phyloP scores from a whole-genome alignment of 306 rosid genomes.

The Abrus precatorius region DNA sequence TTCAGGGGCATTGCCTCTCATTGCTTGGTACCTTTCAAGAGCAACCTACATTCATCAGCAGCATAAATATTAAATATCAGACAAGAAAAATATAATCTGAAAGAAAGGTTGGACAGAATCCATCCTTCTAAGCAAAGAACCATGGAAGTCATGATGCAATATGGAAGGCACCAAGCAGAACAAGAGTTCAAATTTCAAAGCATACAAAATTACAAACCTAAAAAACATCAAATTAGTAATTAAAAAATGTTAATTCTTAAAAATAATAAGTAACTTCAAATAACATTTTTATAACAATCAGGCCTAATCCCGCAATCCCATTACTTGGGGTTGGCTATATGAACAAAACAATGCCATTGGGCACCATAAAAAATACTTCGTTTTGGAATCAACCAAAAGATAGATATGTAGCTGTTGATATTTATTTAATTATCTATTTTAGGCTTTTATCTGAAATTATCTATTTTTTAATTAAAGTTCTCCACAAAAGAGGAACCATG shows the following conservation, averaged over 20 bases:
- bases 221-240: background rate
- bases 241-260: background rate
- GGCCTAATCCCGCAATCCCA: background rate
- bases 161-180: too few relatives aligned
- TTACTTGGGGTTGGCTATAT: background rate
- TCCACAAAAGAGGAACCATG: background rate
- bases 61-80: slow-evolving; percentile 18
- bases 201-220: background rate
- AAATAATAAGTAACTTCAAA: background rate
- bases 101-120: background rate
- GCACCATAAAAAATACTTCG: background rate
- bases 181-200: too few relatives aligned
- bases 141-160: too few relatives aligned
- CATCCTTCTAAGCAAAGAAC: too few relatives aligned
- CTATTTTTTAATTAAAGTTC: background rate
- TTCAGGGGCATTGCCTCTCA: slow-evolving; percentile 90
- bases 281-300: background rate
- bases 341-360: background rate
- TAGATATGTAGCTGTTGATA: background rate
- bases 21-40: slow-evolving; percentile 84
- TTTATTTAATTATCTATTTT: background rate
- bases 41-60: slow-evolving; percentile 71
- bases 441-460: background rate
- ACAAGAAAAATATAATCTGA: background rate
- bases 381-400: slow-evolving; percentile 3